Percentiles rank a stretch among this genome's conserved stretches.
Evolutionary conservation across 345 rosid species (phyloP).

Genomic region (Rhizophora mangle): DNA sequence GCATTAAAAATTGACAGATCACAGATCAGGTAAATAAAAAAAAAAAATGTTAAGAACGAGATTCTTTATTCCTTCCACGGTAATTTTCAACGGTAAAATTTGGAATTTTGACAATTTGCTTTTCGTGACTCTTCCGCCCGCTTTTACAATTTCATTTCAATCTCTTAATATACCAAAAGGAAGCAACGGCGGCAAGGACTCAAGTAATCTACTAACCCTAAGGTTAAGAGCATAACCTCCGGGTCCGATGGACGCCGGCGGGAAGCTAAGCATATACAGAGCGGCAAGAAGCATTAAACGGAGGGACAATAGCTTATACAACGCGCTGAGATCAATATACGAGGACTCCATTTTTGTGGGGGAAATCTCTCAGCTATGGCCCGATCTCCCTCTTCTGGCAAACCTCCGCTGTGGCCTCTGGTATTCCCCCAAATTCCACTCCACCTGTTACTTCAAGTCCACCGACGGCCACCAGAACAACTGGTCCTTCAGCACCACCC

Average conservation of each 20-base stretch:
- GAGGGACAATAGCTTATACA: constrained; percentile 66
- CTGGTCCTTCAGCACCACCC: constrained; percentile 75
- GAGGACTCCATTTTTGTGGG: constrained; percentile 81
- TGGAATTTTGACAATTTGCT: too few relatives aligned
- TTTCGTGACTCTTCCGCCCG: too few relatives aligned
- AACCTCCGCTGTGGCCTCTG: constrained; percentile 97
- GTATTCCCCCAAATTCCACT: constrained; percentile 63
- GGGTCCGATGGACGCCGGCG: constrained; percentile 21
- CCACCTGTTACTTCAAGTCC: constrained; percentile 93
- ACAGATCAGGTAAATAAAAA: too few relatives aligned
- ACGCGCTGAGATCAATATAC: constrained; percentile 72
- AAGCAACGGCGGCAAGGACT: too few relatives aligned
- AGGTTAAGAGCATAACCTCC: background rate
- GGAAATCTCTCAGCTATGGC: constrained; percentile 85
- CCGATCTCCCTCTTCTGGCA: constrained; percentile 70
- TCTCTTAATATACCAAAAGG: too few relatives aligned
- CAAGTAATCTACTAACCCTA: background rate
- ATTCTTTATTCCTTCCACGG: too few relatives aligned
- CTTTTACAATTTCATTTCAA: too few relatives aligned
- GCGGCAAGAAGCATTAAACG: constrained; percentile 76
- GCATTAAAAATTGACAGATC: too few relatives aligned
- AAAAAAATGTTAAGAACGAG: too few relatives aligned
- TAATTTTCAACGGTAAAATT: too few relatives aligned
- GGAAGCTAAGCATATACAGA: constrained; percentile 70
- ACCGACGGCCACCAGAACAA: constrained; percentile 93